Conservation (phyloP, 257 asterid species). For the Ajuga chamaepitys region DNA sequence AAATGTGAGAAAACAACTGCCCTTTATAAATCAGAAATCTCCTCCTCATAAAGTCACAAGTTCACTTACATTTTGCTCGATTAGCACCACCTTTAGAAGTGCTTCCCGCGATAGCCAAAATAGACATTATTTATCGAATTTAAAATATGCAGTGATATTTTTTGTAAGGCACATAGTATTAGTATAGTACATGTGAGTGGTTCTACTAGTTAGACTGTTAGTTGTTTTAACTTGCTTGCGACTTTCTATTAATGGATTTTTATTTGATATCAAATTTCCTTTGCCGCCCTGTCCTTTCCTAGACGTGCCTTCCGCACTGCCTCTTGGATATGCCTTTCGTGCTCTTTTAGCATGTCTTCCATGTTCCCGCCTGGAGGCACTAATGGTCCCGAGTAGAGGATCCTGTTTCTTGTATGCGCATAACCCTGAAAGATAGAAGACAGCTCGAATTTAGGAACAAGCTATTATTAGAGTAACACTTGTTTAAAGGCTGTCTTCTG, state of each 20-base stretch:
- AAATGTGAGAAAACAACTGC: constrained; percentile 9
- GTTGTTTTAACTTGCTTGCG: not conserved
- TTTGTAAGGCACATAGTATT: constrained; percentile 15
- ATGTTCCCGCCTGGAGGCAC: constrained; percentile 61
- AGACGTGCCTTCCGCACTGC: constrained; percentile 60
- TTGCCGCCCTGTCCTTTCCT: constrained; percentile 26
- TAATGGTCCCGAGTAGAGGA: constrained; percentile 60
- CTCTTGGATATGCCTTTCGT: constrained; percentile 61
- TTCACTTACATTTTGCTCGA: constrained; percentile 9
- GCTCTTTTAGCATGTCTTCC: constrained; percentile 75
- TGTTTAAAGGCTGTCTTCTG: too few species aligned
- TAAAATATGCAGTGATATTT: not conserved
- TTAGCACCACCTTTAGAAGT: constrained; percentile 10
- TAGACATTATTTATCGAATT: not conserved
- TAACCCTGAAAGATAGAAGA: constrained; percentile 30
- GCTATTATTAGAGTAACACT: too few species aligned
- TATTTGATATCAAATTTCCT: constrained; percentile 6
- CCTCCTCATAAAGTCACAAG: constrained; percentile 4
- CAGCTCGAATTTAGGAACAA: not conserved
- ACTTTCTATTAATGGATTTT: too few species aligned
- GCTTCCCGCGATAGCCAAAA: constrained; percentile 1
- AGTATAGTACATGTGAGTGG: constrained; percentile 11
- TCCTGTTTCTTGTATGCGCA: constrained; percentile 40
- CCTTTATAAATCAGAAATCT: constrained; percentile 15
- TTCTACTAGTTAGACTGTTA: constrained; percentile 1